Conservation (phyloP, 257 asterid genomes). For the Nemophila menziesii region DNA sequence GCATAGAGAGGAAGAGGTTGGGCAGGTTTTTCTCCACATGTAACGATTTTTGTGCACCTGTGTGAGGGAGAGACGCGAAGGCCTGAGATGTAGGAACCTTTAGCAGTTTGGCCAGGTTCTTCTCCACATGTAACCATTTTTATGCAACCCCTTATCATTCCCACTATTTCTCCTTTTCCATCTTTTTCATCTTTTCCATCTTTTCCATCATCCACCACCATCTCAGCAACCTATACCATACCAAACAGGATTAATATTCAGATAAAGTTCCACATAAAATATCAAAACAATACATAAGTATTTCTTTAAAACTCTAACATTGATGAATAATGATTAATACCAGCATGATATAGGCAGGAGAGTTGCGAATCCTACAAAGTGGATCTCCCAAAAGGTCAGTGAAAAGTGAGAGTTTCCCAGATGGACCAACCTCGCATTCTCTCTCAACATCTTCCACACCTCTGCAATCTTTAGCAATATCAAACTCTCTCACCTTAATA, state of each 20-base stretch:
- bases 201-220: slow-evolving; percentile 44
- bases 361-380: slow-evolving; percentile 10
- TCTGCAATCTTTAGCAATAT: not conserved
- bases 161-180: slow-evolving; percentile 52
- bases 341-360: slow-evolving; percentile 13
- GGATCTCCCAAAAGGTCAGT: slow-evolving; percentile 15
- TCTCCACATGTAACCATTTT: slow-evolving; percentile 81
- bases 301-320: too few species aligned
- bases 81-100: too few species aligned
- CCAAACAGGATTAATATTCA: not conserved
- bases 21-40: not conserved
- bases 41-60: not conserved
- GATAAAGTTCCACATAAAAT: not conserved
- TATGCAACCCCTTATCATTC: slow-evolving; percentile 77
- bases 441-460: slow-evolving; percentile 8
- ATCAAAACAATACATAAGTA: not conserved
- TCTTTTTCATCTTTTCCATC: too few species aligned
- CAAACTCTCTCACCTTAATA: slow-evolving; percentile 7
- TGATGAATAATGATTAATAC: not conserved
- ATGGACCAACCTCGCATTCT: slow-evolving; percentile 10
- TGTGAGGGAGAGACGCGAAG: too few species aligned
- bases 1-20: slow-evolving; percentile 43
- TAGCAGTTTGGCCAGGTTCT: too few species aligned
- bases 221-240: slow-evolving; percentile 56
- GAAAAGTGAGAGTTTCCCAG: slow-evolving; percentile 8